Evolutionary conservation across 2,329 filamentous ascomycete species (phyloP), one percentile per base, ranked within the genome.

Genomic region (Aureobasidium sp.): DNA sequence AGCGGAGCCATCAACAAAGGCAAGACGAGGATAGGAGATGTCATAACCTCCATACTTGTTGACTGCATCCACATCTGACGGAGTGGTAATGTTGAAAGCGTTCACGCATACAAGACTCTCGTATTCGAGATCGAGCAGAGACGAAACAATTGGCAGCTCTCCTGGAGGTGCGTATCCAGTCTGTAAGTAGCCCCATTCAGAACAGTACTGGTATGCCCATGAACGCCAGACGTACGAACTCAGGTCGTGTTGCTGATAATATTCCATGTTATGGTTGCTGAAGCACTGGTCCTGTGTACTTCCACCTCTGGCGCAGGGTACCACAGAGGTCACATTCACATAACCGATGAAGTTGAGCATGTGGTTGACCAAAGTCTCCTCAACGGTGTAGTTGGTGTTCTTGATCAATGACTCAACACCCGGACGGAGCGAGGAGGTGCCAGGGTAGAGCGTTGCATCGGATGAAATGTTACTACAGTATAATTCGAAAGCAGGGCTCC

Each of bases 1-100:
- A 62, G 84, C 83, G 65, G 89, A 83, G 32, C 90, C 90, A 65
- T 91, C 90, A 42, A 96, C 78, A 52, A 89, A 82, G 2, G 91
- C 91, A 0, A 96, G 82, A 1, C 90, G 86, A 0, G 87, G 83
- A 70, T 90, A 91, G 50, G 82, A 82, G 67, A 94, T 87, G 71
- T 83, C 76, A 73, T 86, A 89, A 13, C 85, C 88, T 46, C 91
- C 91, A 66, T 88, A 87, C 70, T 87, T 85, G 78, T 95, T 94
- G 73, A 94, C 85, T 0, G 78, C 78, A 1, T 84, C 79, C 0
- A 87, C 75, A 57, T 91, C 78, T 0, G 90, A 82, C 0, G 82
- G 82, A 0, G 76, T 73, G 0, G 82, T 84, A 69, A 92, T 85
- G 74, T 87, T 87, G 79, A 91, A 95, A 0, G 83, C 82, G 8